A percentile compares a stretch with the other conserved stretches of the same genome.
Evolutionary conservation across 352 stramenopile genomes (phyloP).

Genomic region (Phytophthora macrochlamydospora): DNA sequence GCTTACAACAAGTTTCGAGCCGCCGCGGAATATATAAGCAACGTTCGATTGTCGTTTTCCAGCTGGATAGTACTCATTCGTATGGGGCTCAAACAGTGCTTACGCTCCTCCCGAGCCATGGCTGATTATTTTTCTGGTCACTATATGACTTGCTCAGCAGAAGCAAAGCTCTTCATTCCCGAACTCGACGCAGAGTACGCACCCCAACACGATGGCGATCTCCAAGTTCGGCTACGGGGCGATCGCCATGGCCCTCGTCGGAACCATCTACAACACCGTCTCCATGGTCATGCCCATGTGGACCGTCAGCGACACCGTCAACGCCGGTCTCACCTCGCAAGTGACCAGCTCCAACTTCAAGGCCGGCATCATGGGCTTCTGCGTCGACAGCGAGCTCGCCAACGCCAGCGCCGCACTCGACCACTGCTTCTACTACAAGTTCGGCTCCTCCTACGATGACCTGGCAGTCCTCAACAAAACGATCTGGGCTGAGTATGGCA

Average conservation of each 20-base stretch:
- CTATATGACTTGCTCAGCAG: background rate
- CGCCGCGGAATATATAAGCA: background rate
- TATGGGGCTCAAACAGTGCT: background rate
- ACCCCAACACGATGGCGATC: slow-evolving; percentile 10
- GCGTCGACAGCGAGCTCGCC: slow-evolving; percentile 53
- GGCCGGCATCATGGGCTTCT: slow-evolving; percentile 28
- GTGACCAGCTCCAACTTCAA: slow-evolving; percentile 25
- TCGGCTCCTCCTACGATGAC: slow-evolving; percentile 46
- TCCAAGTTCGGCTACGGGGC: slow-evolving; percentile 23
- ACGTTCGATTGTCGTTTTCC: background rate
- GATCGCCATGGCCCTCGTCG: slow-evolving; percentile 20
- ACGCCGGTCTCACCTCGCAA: slow-evolving; percentile 3
- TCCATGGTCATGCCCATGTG: slow-evolving; percentile 22
- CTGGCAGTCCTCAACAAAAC: slow-evolving; percentile 30
- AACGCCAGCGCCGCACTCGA: slow-evolving; percentile 44
- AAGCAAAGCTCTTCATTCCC: background rate
- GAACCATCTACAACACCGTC: slow-evolving; percentile 24
- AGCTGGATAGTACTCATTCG: background rate
- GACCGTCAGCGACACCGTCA: slow-evolving; percentile 21
- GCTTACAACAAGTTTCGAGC: too few species aligned
- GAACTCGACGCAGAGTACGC: background rate
- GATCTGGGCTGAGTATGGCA: slow-evolving; percentile 49
- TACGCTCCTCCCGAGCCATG: background rate
- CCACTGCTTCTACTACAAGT: slow-evolving; percentile 71
- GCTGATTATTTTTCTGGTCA: background rate